Evolutionary conservation across 2,329 filamentous ascomycete genomes (phyloP).

Genomic region (Aspergillus fischeri): DNA sequence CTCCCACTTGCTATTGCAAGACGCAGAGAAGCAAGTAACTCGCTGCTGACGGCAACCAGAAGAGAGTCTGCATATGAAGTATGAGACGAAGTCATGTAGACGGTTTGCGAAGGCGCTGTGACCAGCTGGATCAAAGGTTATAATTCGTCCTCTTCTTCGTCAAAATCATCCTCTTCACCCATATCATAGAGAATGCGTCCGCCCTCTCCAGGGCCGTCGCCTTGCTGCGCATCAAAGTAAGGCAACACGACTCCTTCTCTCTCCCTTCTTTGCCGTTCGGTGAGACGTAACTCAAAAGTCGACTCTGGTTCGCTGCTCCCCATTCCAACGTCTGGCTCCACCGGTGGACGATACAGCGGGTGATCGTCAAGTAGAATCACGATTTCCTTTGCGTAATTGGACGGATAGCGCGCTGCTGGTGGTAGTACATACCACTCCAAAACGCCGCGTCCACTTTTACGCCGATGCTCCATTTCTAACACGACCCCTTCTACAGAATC

Average conservation of each 20-base stretch:
- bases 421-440: conserved; percentile 63
- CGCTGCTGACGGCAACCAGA: not conserved
- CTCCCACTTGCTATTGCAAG: not conserved
- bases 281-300: conserved; percentile 82
- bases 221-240: conserved; percentile 93
- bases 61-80: not conserved
- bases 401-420: conserved; percentile 40
- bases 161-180: conserved; percentile 94
- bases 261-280: conserved; percentile 83
- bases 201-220: conserved; percentile 67
- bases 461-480: conserved; percentile 78
- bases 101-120: not conserved
- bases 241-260: conserved; percentile 86
- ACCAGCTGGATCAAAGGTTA: conserved; percentile 33
- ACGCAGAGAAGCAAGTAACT: not conserved
- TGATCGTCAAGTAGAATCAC: conserved; percentile 71
- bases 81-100: not conserved
- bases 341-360: conserved; percentile 57
- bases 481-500: conserved; percentile 59
- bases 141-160: conserved; percentile 92
- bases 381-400: conserved; percentile 47
- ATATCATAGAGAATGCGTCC: conserved; percentile 95
- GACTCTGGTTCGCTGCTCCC: conserved; percentile 60
- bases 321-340: conserved; percentile 35
- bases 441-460: conserved; percentile 75